These are phyloP conservation scores for Fusarium falciforme DNA, from an alignment of 2,329 filamentous ascomycete genomes.

Conservation along the genomic window DNA sequence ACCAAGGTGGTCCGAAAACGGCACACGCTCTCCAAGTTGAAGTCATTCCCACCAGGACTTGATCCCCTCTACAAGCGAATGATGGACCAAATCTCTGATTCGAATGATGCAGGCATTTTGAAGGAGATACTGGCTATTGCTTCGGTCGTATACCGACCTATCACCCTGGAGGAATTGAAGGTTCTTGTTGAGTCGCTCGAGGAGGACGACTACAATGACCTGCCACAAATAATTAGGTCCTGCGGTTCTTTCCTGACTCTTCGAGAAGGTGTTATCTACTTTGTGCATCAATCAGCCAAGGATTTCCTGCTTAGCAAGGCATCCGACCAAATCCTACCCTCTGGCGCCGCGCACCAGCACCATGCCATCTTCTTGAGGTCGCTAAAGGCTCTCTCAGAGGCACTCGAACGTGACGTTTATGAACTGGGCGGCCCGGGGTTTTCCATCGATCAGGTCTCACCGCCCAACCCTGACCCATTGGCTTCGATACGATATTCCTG, in stretches of 20 bases:
- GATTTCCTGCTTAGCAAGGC: slow-evolving; percentile 48
- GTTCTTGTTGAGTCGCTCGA: slow-evolving; percentile 32
- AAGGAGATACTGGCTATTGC: slow-evolving; percentile 48
- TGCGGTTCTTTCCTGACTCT: slow-evolving; percentile 56
- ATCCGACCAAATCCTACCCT: slow-evolving; percentile 45
- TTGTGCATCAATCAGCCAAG: slow-evolving; percentile 58
- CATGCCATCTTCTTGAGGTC: slow-evolving; percentile 49
- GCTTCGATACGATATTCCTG: too few species aligned
- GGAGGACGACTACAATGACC: slow-evolving; percentile 13
- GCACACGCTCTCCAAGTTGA: slow-evolving; percentile 30
- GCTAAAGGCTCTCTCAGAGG: slow-evolving; percentile 44
- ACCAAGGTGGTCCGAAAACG: background rate
- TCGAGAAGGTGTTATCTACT: slow-evolving; percentile 44
- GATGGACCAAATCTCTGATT: slow-evolving; percentile 47
- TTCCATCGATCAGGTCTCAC: too few species aligned
- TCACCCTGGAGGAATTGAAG: slow-evolving; percentile 50
- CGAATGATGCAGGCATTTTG: slow-evolving; percentile 46
- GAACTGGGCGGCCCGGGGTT: background rate
- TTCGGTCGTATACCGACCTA: slow-evolving; percentile 49
- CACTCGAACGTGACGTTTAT: slow-evolving; percentile 52
- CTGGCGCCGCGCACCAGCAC: slow-evolving; percentile 42
- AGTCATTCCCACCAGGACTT: slow-evolving; percentile 49
- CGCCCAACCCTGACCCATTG: too few species aligned
- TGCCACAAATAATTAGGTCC: slow-evolving; percentile 37
- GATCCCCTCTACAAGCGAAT: slow-evolving; percentile 53